Conservation (phyloP, 2,329 filamentous ascomycete genomes). For the Phaeomoniella chlamydospora region DNA sequence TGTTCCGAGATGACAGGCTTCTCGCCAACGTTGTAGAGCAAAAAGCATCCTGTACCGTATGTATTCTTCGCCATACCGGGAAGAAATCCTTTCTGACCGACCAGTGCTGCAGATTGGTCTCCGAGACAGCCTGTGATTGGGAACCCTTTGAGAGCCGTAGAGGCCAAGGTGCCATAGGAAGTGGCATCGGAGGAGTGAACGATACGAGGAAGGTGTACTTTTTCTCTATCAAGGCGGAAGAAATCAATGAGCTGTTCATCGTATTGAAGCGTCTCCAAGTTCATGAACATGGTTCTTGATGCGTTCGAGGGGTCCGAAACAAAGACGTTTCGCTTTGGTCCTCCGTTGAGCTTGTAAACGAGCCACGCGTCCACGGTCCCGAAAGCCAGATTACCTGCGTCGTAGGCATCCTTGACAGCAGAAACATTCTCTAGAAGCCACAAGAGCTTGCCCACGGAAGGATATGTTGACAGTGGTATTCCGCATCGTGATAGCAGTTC, state of each 20-base stretch:
- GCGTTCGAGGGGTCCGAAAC: slow-evolving; percentile 70
- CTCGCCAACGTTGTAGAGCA: slow-evolving; percentile 64
- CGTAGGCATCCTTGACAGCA: slow-evolving; percentile 52
- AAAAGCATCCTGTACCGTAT: slow-evolving; percentile 67
- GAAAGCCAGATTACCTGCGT: slow-evolving; percentile 54
- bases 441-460: slow-evolving; percentile 59
- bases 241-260: slow-evolving; percentile 57
- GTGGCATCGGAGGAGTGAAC: slow-evolving; percentile 56
- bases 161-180: slow-evolving; percentile 48
- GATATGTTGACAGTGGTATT: slow-evolving; percentile 65
- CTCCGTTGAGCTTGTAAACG: slow-evolving; percentile 57
- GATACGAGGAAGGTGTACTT: slow-evolving; percentile 57
- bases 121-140: slow-evolving; percentile 62
- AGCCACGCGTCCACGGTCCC: slow-evolving; percentile 73
- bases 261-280: slow-evolving; percentile 58
- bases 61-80: slow-evolving; percentile 70
- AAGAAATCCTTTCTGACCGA: slow-evolving; percentile 64
- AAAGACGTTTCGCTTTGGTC: slow-evolving; percentile 42
- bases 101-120: slow-evolving; percentile 63
- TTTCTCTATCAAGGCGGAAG: slow-evolving; percentile 53
- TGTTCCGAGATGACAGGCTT: slow-evolving; percentile 64
- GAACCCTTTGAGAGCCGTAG: slow-evolving; percentile 47
- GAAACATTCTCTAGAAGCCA: slow-evolving; percentile 58
- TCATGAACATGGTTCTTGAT: slow-evolving; percentile 75
- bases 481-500: slow-evolving; percentile 51